Evolutionary conservation across 164 flowering plant species (phyloP), one percentile per base, ranked within the genome.

Genomic region (Stephania cephalantha): DNA sequence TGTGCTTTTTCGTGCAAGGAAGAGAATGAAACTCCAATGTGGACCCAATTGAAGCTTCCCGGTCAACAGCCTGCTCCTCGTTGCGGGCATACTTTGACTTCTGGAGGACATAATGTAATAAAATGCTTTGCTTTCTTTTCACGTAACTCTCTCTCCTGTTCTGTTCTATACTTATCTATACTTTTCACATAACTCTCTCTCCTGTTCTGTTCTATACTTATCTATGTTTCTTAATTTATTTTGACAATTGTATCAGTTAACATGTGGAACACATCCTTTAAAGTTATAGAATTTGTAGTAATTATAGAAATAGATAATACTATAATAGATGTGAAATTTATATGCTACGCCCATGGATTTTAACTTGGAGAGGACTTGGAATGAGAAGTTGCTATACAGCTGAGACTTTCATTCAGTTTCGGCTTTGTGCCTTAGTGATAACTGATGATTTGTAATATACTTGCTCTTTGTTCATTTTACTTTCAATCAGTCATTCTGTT

Each of bases 1-100:
- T 15, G 72, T 76, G 25, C 77, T 82, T 83, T 83, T 46, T 88
- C 89, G 88, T 87, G 95, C 88, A 93, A 87, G 97, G 86, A 84
- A 94, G 98, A 96, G 85, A 91, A 87, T 87, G 98, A 96, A 87
- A 77, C 88, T 61, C 98, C 99, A 76, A 97, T 95, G 78, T 96
- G 98, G 99, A 96, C 99, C 75, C 97, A 91, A 75, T 82, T 96
- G 83, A 96, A 91, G 91, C 97, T 96, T 90, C 99, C 98, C 12
- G 98, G 99, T 74, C 98, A 92, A 83, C 87, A 94, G 79, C 99
- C 99, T 81, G 84, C 98, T 74, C 82, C 97, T 7, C 90, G 97
- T 52, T 96, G 99, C 83, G 98, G 99, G 53, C 99, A 96, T 81
- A 91, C 95, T 22, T 71, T 91, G 73, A 86, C 99, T 71, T 96